Base-by-base conservation (phyloP, 2,329 filamentous ascomycete species). In the Penicillium brevicompactum region DNA sequence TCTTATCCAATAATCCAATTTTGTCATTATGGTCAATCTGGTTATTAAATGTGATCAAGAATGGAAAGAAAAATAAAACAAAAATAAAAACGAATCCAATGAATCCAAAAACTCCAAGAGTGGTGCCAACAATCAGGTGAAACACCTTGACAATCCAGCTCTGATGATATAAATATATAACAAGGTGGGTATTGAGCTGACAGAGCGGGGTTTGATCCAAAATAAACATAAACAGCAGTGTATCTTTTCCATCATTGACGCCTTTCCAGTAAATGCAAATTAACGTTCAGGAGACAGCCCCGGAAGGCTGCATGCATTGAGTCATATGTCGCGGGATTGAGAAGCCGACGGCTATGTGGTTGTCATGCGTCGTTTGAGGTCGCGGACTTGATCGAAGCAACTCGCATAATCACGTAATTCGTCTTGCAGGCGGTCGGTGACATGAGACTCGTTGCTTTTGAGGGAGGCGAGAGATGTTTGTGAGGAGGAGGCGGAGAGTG, bases 341-440 rank as follows among this genome's bases (percentile, higher is more conserved):
- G 32, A n/a, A 14, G 13, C n/a, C 34, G 34, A 37, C 13, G 5
- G 63, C 56, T 57, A 74, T 18, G 69, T 60, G n/a, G 72, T 60
- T 16, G 71, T 68, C 51, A 74, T 52, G 27, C 74, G 69, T 60
- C 76, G 70, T 57, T 74, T 76, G 56, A 77, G 68, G 56, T 78
- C 75, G 40, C 90, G 84, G 55, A 89, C 87, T 63, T 92, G 89
- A 74, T 97, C 92, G 71, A 97, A 96, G 2, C 89, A 91, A 70
- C 88, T 90, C 63, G 90, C 90, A 74, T 97, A 97, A 63, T 89
- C 88, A 70, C 88, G 86, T 34, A 97, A 84, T 72, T 96, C 91
- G 73, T 85, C 87, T 67, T 86, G 86, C 27, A 90, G 87, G 74
- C 89, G 88, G 61, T 90, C 87, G 3, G 91, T 92, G 61, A 96